Evolutionary conservation across 2,329 filamentous ascomycete genomes (phyloP).

Genomic region (Aspergillus sp.): DNA sequence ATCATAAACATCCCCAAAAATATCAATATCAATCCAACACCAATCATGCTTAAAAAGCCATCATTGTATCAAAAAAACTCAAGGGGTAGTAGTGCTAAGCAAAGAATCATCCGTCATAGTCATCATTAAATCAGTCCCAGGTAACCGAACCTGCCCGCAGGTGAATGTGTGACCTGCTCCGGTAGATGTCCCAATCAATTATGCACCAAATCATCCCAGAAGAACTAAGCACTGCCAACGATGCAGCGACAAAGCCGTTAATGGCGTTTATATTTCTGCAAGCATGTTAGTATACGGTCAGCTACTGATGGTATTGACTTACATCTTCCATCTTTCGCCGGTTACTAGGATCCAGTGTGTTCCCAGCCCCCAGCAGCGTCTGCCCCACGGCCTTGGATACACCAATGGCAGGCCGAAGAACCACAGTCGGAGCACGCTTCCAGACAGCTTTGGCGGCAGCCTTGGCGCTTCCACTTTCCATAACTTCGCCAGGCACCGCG

Average conservation of each 20-base stretch:
- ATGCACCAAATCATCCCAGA: not conserved
- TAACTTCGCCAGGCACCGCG: slow-evolving; percentile 86
- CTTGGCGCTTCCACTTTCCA: slow-evolving; percentile 79
- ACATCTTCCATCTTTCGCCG: slow-evolving; percentile 83
- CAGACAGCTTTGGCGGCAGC: slow-evolving; percentile 78
- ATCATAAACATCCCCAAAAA: not conserved
- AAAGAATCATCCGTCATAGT: slow-evolving; percentile 8
- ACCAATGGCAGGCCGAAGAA: slow-evolving; percentile 86
- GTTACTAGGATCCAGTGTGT: slow-evolving; percentile 83
- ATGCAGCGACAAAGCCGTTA: slow-evolving; percentile 17
- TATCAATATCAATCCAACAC: slow-evolving; percentile 3
- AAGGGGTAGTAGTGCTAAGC: slow-evolving; percentile 1
- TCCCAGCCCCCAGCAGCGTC: slow-evolving; percentile 87
- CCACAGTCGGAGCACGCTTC: slow-evolving; percentile 84
- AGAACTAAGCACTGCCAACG: not conserved
- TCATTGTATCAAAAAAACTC: not conserved
- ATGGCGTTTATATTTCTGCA: slow-evolving; percentile 48
- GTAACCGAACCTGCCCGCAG: not conserved
- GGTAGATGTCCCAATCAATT: not conserved
- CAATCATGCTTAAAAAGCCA: slow-evolving; percentile 8
- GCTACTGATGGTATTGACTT: slow-evolving; percentile 48
- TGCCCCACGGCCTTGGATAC: slow-evolving; percentile 86
- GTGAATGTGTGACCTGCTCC: not conserved
- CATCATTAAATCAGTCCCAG: slow-evolving; percentile 2
- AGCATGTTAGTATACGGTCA: not conserved